Evolutionary conservation across 2,329 filamentous ascomycete genomes (phyloP).

Genomic region (Pseudogymnoascus sp.): DNA sequence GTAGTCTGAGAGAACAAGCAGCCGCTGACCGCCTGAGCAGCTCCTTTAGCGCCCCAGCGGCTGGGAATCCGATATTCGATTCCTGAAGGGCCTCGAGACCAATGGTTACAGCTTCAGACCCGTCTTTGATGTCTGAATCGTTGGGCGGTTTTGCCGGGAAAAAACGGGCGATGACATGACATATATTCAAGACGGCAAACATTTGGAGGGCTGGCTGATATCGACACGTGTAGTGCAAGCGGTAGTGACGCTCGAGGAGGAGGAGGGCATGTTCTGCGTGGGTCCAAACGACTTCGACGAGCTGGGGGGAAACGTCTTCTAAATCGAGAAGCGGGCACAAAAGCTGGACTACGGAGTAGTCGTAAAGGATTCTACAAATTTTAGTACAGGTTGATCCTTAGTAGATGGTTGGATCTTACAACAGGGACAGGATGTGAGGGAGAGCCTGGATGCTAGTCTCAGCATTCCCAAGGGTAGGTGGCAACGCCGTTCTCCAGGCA

Average conservation of each 20-base stretch:
- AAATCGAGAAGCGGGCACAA: constrained; percentile 28
- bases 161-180: constrained; percentile 26
- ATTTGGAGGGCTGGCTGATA: constrained; percentile 30
- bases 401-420: background rate
- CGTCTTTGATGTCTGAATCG: constrained; percentile 21
- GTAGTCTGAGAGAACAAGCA: constrained; percentile 21
- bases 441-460: constrained; percentile 20
- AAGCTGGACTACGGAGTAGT: constrained; percentile 24
- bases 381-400: constrained; percentile 16
- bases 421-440: constrained; percentile 27
- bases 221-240: constrained; percentile 23
- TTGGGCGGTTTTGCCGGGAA: constrained; percentile 20
- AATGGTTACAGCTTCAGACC: constrained; percentile 23
- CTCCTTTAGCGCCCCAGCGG: constrained; percentile 27
- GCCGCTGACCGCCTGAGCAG: constrained; percentile 25
- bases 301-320: constrained; percentile 20
- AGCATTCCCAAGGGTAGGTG: constrained; percentile 20
- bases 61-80: constrained; percentile 23
- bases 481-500: constrained; percentile 25
- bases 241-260: constrained; percentile 27
- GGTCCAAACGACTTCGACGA: constrained; percentile 25
- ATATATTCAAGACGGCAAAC: constrained; percentile 28
- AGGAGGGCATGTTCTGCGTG: constrained; percentile 28
- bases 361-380: constrained; percentile 26
- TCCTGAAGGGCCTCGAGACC: constrained; percentile 25